Conservation (phyloP, 2,329 filamentous ascomycete species). For the Aspergillus sp. region DNA sequence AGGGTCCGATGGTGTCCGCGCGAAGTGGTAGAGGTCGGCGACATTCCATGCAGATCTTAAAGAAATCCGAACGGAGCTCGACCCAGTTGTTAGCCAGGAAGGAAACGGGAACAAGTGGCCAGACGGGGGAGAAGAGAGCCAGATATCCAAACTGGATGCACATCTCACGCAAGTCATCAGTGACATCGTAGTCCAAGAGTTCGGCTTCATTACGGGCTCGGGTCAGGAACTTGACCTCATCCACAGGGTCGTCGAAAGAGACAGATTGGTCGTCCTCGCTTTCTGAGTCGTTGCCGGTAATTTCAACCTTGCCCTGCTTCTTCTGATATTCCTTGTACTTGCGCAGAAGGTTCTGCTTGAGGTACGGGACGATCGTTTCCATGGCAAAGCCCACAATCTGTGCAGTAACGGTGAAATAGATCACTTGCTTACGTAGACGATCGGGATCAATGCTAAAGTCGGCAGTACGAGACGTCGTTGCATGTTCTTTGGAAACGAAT, state of each 20-base stretch:
- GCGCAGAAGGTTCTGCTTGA: conserved; percentile 71
- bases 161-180: conserved; percentile 89
- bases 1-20: conserved; percentile 90
- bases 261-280: conserved; percentile 21
- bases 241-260: conserved; percentile 58
- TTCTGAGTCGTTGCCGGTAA: conserved; percentile 10
- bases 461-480: conserved; percentile 46
- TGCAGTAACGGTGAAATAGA: conserved; percentile 94
- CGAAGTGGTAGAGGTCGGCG: conserved; percentile 83
- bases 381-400: conserved; percentile 84
- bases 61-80: conserved; percentile 84
- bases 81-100: conserved; percentile 97
- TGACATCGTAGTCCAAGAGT: conserved; percentile 83
- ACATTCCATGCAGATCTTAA: conserved; percentile 91
- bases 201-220: conserved; percentile 80
- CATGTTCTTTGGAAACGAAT: conserved; percentile 68
- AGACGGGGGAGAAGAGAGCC: conserved; percentile 84
- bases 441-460: conserved; percentile 78
- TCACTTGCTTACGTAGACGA: conserved; percentile 81
- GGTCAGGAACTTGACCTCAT: conserved; percentile 74
- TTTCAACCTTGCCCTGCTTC: conserved; percentile 16
- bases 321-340: conserved; percentile 52
- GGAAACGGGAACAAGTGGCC: conserved; percentile 81
- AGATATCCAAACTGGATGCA: conserved; percentile 85
- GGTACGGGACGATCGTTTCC: conserved; percentile 77